phyloP scores from a whole-genome alignment of 2,329 filamentous ascomycete genomes.

The Penicillium occitanis region DNA sequence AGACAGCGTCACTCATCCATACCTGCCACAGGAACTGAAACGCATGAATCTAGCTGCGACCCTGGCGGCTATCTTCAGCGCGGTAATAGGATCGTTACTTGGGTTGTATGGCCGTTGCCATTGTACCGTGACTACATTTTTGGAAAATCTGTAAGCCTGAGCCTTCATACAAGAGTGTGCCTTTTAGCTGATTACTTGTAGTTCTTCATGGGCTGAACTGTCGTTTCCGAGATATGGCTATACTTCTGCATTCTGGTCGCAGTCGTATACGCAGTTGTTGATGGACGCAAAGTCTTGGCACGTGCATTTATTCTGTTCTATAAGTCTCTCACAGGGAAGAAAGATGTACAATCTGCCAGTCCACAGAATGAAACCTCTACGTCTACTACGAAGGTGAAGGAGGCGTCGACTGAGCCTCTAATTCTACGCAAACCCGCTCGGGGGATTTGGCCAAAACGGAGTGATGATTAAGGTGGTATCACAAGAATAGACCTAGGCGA shows the following conservation, averaged over 20 bases:
- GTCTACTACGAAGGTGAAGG: not conserved
- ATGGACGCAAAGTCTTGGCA: constrained; percentile 22
- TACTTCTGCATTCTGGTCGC: constrained; percentile 24
- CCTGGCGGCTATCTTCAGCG: constrained; percentile 27
- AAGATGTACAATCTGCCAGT: not conserved
- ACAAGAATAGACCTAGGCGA: not conserved
- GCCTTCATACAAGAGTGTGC: not conserved
- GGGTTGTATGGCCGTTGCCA: constrained; percentile 27
- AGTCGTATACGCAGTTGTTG: constrained; percentile 24
- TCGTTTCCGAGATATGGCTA: constrained; percentile 25
- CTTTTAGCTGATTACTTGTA: not conserved
- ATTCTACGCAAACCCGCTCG: not conserved
- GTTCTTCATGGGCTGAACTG: constrained; percentile 26
- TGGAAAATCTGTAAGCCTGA: constrained; percentile 14
- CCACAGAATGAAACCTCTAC: not conserved
- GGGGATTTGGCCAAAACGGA: not conserved
- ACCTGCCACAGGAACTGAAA: constrained; percentile 22
- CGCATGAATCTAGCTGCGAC: constrained; percentile 26
- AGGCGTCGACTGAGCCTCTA: not conserved
- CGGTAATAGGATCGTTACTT: constrained; percentile 25
- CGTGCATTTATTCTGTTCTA: constrained; percentile 17
- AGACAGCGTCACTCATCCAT: constrained; percentile 25
- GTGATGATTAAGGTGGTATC: not conserved
- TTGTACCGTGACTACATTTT: constrained; percentile 27
- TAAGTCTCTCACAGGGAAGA: not conserved